Conservation (phyloP, 495 filamentous ascomycete genomes). For the Hyaloscypha bicolor region DNA sequence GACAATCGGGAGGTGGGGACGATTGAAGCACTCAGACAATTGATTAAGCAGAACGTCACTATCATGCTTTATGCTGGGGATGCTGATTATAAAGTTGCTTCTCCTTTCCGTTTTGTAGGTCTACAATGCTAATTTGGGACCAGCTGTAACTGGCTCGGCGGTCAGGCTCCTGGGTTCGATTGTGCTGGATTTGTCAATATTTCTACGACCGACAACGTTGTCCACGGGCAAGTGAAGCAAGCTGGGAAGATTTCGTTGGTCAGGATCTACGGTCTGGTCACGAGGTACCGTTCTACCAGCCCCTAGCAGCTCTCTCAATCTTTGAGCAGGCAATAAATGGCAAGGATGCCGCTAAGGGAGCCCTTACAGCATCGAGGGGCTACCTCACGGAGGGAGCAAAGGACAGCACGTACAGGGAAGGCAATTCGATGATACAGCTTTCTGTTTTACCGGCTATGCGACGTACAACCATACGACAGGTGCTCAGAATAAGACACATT, state of each 20-base stretch:
- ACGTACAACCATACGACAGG: conserved; percentile 60
- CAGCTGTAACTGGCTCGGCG: conserved; percentile 44
- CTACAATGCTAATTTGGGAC: neutral
- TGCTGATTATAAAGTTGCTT: conserved; percentile 54
- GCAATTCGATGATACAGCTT: conserved; percentile 57
- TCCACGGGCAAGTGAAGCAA: conserved; percentile 66
- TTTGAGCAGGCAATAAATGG: conserved; percentile 61
- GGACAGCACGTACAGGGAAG: conserved; percentile 57
- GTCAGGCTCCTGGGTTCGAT: conserved; percentile 49
- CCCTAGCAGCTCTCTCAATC: conserved; percentile 58
- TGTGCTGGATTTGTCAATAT: conserved; percentile 57
- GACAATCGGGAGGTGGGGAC: conserved; percentile 55
- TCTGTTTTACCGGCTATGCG: conserved; percentile 46
- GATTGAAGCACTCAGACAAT: conserved; percentile 48
- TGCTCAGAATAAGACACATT: conserved; percentile 36
- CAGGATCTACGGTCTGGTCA: conserved; percentile 55
- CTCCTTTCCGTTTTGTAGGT: conserved; percentile 52
- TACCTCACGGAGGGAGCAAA: conserved; percentile 53
- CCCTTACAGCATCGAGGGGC: conserved; percentile 22
- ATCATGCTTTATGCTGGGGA: conserved; percentile 62
- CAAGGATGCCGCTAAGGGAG: conserved; percentile 63
- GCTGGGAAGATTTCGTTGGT: conserved; percentile 64
- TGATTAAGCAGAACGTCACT: conserved; percentile 54
- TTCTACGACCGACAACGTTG: conserved; percentile 54
- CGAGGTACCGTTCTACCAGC: conserved; percentile 72